These are phyloP conservation scores for Tranzscheliella williamsii DNA, from an alignment of 1,284 basidiomycete species.

Conservation along the genomic window DNA sequence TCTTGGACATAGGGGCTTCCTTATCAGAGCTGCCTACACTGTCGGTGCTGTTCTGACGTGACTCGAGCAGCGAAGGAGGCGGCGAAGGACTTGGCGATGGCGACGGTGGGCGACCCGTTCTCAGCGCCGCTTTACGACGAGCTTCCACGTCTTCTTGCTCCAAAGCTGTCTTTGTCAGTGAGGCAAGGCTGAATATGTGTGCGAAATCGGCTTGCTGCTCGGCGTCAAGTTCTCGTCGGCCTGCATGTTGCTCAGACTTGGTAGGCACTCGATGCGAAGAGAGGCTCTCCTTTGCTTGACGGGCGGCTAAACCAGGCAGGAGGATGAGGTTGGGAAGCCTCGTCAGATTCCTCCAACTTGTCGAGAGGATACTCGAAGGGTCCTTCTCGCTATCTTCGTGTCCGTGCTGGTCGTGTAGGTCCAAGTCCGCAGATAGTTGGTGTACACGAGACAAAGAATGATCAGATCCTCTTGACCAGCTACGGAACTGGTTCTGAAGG, in stretches of 20 bases:
- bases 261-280: neutral
- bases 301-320: slow-evolving; percentile 30
- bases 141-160: slow-evolving; percentile 15
- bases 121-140: slow-evolving; percentile 11
- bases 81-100: slow-evolving; percentile 31
- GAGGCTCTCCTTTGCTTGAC: slow-evolving; percentile 21
- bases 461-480: slow-evolving; percentile 35
- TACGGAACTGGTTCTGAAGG: slow-evolving; percentile 30
- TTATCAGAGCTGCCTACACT: slow-evolving; percentile 13
- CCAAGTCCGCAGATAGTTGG: no score
- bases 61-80: slow-evolving; percentile 19
- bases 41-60: slow-evolving; percentile 31
- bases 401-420: slow-evolving; percentile 9
- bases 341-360: slow-evolving; percentile 37
- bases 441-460: no score
- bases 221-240: neutral
- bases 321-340: slow-evolving; percentile 39
- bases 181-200: slow-evolving; percentile 21
- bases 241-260: neutral
- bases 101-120: slow-evolving; percentile 20
- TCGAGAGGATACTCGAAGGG: slow-evolving; percentile 16
- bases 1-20: neutral
- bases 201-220: slow-evolving; percentile 18
- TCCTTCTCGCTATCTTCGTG: slow-evolving; percentile 7
- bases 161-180: neutral